phyloP scores from a whole-genome alignment of 192 early-diverging fungal genomes.

The Podila verticillata region DNA sequence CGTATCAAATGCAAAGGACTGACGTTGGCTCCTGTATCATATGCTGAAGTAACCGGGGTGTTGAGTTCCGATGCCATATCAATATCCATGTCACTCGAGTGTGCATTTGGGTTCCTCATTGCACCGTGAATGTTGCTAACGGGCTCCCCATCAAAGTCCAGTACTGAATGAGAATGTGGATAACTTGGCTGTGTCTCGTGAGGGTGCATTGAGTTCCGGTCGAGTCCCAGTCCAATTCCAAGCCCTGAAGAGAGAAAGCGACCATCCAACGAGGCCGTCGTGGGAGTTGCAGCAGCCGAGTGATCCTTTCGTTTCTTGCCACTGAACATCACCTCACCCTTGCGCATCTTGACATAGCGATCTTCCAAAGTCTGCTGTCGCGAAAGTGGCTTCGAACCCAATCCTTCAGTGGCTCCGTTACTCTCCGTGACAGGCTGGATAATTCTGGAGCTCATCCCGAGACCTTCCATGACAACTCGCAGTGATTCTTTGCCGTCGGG shows the following conservation, averaged over 20 bases:
- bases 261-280: background rate
- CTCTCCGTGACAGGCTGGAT: slow-evolving; percentile 21
- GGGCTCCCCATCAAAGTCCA: no score
- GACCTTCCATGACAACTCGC: slow-evolving; percentile 68
- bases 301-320: slow-evolving; percentile 28
- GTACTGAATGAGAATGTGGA: no score
- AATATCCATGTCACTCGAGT: no score
- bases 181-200: no score
- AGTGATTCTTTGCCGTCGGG: slow-evolving; percentile 74
- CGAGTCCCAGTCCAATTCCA: background rate
- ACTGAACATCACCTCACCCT: slow-evolving; percentile 35
- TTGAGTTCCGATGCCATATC: no score
- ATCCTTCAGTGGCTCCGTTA: background rate
- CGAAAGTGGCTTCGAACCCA: background rate
- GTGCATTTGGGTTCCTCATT: no score
- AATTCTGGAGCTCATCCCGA: slow-evolving; percentile 59
- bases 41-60: no score
- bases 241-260: background rate
- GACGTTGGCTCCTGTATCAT: no score
- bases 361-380: slow-evolving; percentile 22
- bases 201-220: no score
- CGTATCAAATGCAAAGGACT: background rate
- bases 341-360: slow-evolving; percentile 43
- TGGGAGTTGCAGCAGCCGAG: background rate
- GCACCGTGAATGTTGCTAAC: no score